These are phyloP conservation scores for Exserohilum rostratum DNA, from an alignment of 2,329 filamentous ascomycete genomes.

Conservation along the genomic window DNA sequence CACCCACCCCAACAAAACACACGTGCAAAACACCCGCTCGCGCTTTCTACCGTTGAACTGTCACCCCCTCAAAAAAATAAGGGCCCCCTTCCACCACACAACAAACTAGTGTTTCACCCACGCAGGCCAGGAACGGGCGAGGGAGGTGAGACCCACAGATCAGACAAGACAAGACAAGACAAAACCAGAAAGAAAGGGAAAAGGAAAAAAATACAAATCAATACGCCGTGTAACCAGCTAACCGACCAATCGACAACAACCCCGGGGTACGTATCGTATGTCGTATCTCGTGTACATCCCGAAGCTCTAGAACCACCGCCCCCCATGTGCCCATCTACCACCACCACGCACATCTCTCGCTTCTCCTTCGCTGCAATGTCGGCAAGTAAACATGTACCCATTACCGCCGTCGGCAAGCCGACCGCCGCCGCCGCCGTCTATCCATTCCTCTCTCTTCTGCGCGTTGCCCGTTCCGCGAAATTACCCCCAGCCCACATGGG, in stretches of 20 bases:
- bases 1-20: slow-evolving; percentile 4
- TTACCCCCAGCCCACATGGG: slow-evolving; percentile 3
- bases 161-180: too few relatives aligned
- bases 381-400: too few relatives aligned
- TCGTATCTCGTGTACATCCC: too few relatives aligned
- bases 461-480: not conserved
- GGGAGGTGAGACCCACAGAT: not conserved
- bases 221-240: not conserved
- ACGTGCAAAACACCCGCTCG: slow-evolving; percentile 5
- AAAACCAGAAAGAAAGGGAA: not conserved
- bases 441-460: not conserved
- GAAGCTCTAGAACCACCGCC: too few relatives aligned
- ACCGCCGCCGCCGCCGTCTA: too few relatives aligned
- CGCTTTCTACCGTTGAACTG: slow-evolving; percentile 3
- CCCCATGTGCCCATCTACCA: too few relatives aligned
- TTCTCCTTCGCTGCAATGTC: too few relatives aligned
- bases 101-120: slow-evolving; percentile 9
- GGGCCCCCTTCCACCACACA: not conserved
- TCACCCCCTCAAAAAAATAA: not conserved
- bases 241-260: too few relatives aligned
- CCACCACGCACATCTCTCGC: too few relatives aligned
- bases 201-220: not conserved
- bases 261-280: too few relatives aligned
- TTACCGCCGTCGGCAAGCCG: too few relatives aligned
- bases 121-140: not conserved